A percentile compares a stretch with the other conserved stretches of the same genome.
Evolutionary conservation across 257 asterid genomes (phyloP).

Genomic region (Solanum tarapatanum): DNA sequence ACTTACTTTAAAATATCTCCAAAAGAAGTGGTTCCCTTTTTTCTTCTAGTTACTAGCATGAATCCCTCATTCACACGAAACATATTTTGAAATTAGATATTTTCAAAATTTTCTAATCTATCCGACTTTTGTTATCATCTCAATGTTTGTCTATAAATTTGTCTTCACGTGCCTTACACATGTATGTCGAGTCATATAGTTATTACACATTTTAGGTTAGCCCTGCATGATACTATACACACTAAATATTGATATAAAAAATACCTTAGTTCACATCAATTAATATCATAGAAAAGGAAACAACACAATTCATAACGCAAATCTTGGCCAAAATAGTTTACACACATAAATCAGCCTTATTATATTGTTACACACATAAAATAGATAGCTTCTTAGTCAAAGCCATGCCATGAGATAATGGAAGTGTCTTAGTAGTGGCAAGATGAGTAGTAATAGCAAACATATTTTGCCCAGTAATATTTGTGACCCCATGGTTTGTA

Average conservation of each 20-base stretch:
- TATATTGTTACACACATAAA: no score
- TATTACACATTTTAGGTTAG: background rate
- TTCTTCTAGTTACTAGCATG: background rate
- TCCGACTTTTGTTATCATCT: background rate
- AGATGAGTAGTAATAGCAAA: no score
- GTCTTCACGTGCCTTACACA: background rate
- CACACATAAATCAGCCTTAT: no score
- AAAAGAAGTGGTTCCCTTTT: background rate
- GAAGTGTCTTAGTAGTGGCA: no score
- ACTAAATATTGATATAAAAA: no score
- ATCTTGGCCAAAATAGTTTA: no score
- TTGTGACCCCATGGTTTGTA: background rate
- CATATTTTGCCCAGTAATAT: background rate
- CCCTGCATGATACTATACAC: background rate
- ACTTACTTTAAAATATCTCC: background rate
- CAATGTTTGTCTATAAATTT: background rate
- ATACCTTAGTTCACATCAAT: background rate
- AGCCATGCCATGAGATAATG: no score
- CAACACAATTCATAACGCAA: no score
- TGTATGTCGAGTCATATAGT: background rate
- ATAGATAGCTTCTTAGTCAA: no score
- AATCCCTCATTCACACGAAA: background rate
- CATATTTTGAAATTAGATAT: no score
- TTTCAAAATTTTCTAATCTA: background rate
- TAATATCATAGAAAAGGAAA: no score